Evolutionary conservation across 805 yeast species (phyloP).

Genomic region (Wickerhamiella musiphila): DNA sequence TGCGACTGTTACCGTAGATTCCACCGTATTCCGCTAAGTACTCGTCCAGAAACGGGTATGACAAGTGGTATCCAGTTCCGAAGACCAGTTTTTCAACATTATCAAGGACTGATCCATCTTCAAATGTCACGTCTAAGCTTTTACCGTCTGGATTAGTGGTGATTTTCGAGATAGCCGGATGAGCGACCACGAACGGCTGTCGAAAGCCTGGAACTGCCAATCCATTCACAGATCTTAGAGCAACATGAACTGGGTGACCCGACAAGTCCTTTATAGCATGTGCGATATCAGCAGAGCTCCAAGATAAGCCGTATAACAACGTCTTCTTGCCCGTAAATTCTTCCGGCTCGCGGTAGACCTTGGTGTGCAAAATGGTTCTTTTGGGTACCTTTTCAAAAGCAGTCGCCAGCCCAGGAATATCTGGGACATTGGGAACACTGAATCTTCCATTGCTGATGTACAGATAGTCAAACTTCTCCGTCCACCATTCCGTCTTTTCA

Average conservation of each 20-base stretch:
- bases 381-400: constrained; percentile 9
- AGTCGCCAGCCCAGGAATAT: constrained; percentile 15
- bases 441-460: constrained; percentile 17
- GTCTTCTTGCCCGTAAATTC: constrained; percentile 16
- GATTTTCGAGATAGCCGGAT: constrained; percentile 3
- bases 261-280: constrained; percentile 15
- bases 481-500: constrained; percentile 5
- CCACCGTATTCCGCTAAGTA: constrained; percentile 6
- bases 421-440: constrained; percentile 18
- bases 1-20: constrained; percentile 4
- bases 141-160: neutral
- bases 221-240: constrained; percentile 13
- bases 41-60: constrained; percentile 9
- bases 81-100: constrained; percentile 8
- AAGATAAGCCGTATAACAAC: constrained; percentile 20
- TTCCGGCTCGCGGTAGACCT: constrained; percentile 19
- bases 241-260: constrained; percentile 10
- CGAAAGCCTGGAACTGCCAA: constrained; percentile 6
- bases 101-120: constrained; percentile 2
- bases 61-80: constrained; percentile 10
- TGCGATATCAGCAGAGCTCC: constrained; percentile 10
- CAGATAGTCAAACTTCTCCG: constrained; percentile 12
- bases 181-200: constrained; percentile 12
- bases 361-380: constrained; percentile 20
- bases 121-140: constrained; percentile 3